Percentiles rank a stretch among this genome's conserved stretches.
Evolutionary conservation across 768 basidiomycete species (phyloP).

Genomic region (Rhizopogon vinicolor): DNA sequence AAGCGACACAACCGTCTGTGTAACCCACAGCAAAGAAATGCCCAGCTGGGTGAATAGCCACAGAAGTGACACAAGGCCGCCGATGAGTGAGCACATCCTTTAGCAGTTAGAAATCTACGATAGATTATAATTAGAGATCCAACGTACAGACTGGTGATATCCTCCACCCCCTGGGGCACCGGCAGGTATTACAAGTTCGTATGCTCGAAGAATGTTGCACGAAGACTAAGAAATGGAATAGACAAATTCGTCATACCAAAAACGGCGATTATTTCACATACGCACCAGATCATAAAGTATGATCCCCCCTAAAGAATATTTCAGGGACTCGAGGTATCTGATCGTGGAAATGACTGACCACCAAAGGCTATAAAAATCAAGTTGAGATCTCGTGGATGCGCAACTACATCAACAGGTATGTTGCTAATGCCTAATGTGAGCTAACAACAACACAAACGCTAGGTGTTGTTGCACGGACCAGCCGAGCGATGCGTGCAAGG

Average conservation of each 20-base stretch:
- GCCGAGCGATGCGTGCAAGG: not conserved
- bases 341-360: constrained; percentile 36
- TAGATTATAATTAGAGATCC: not conserved
- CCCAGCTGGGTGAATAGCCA: constrained; percentile 70
- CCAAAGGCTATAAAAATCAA: constrained; percentile 71
- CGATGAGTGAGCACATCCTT: constrained; percentile 72
- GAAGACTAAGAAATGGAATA: constrained; percentile 30
- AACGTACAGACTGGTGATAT: constrained; percentile 46
- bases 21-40: constrained; percentile 80
- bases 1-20: constrained; percentile 76
- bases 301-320: constrained; percentile 47
- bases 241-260: not conserved
- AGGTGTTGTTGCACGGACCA: not conserved
- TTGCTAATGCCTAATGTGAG: constrained; percentile 27
- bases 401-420: constrained; percentile 54
- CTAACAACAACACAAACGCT: not conserved
- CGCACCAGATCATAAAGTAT: constrained; percentile 54
- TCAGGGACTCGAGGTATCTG: constrained; percentile 2
- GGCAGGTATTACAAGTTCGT: constrained; percentile 67
- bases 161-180: constrained; percentile 79
- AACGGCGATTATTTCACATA: not conserved
- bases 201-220: constrained; percentile 51
- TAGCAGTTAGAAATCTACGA: not conserved
- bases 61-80: constrained; percentile 60
- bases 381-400: constrained; percentile 73